phyloP scores from a whole-genome alignment of 2,329 filamentous ascomycete species.

The Clonostachys sp. region DNA sequence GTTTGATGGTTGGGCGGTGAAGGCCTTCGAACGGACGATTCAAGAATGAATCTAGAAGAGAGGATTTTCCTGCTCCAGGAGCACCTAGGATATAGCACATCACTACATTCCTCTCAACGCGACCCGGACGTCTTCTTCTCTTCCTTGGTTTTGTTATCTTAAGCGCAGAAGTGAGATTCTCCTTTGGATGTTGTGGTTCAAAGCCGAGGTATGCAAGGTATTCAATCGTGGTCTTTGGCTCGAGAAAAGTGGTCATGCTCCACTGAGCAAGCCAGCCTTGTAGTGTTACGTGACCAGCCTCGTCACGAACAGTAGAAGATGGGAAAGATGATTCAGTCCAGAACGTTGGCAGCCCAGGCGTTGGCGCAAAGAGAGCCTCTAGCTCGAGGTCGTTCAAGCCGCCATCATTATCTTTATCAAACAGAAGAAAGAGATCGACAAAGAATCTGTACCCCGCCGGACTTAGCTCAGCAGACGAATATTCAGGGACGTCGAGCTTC shows the following conservation, averaged over 20 bases:
- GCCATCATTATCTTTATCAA: constrained; percentile 96
- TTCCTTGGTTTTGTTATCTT: constrained; percentile 93
- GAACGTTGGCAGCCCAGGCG: constrained; percentile 79
- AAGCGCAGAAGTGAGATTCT: constrained; percentile 75
- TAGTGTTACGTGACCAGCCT: constrained; percentile 89
- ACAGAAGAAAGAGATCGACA: constrained; percentile 89
- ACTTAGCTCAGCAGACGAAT: constrained; percentile 88
- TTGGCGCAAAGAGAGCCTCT: constrained; percentile 83
- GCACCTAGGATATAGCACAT: constrained; percentile 89
- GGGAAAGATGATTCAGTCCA: constrained; percentile 91
- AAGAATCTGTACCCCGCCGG: constrained; percentile 96
- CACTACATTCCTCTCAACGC: constrained; percentile 91
- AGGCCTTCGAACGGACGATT: constrained; percentile 79
- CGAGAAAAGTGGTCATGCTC: constrained; percentile 99
- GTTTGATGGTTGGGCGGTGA: constrained; percentile 93
- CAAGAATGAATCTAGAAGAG: constrained; percentile 85
- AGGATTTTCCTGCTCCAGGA: constrained; percentile 83
- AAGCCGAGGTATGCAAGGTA: constrained; percentile 97
- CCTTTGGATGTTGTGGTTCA: constrained; percentile 72
- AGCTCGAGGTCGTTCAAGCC: constrained; percentile 85
- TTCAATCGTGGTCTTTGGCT: constrained; percentile 89
- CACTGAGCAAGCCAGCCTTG: constrained; percentile 98
- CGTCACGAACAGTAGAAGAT: constrained; percentile 89
- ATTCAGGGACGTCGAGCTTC: constrained; percentile 90
- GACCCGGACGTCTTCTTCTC: constrained; percentile 71